Evolutionary conservation across 2,329 filamentous ascomycete species (phyloP), one percentile per base, ranked within the genome.

Genomic region (Paraconiothyrium brasiliense): DNA sequence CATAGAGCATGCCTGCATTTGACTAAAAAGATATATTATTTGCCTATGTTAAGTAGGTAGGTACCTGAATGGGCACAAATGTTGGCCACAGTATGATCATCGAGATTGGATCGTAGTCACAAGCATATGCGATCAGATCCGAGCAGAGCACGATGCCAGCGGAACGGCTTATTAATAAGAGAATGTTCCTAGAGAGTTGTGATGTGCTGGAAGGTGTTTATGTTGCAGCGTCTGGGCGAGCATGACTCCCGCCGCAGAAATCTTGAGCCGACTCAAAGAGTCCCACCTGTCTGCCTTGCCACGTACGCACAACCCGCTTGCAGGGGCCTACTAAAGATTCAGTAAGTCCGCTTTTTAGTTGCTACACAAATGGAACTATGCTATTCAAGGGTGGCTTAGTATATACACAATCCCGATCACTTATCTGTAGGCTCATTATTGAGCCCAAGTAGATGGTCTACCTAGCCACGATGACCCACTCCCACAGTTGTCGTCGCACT

Each of bases 401-500:
- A 6, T 30, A 30, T 30, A 30, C 6, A 30, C 27, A 2, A 2
- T 2, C 4, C 0, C 27, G 6, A 30, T 30, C 4, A 30, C n/a
- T 16, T 35, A 35, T 50, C 14, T 34, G 14, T 34, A 27, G 51
- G 16, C 39, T 32, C 51, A 14, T 22, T 2, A 32, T 54, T 44
- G 10, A 54, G 37, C 35, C 44, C 37, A 32, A 54, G 51, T 7
- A 54, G 20, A 30, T 54, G 35, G 20, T 54, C 50, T 14, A 34
- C 16, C 50, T 35, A 54, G 7, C 50, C 50, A n/a, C 22, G 34
- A 32, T 54, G 43, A 27, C 22, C n/a, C 4, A 44, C 37, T 20
- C 22, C 24, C 13, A 20, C n/a, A n/a, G 4, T 54, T 24, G 3
- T 43, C 24, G 34, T n/a, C 37, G 16, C 51, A 46, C n/a, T 46